Base-by-base conservation (phyloP, 495 filamentous ascomycete genomes). In the Xylaria intraflava region DNA sequence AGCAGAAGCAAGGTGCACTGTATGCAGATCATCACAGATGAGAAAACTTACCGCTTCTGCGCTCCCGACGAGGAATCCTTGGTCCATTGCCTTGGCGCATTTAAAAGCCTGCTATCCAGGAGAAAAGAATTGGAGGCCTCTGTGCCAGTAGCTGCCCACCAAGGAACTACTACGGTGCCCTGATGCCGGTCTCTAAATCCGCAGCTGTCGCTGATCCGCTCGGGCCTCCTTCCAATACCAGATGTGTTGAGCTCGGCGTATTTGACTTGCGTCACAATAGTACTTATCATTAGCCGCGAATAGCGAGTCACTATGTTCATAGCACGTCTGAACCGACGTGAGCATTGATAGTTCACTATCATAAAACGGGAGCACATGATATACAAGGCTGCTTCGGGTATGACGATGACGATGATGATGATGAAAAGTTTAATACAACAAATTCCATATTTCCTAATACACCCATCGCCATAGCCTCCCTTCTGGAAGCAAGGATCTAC, bases 1-100 rank as follows among this genome's bases (percentile, higher is more conserved):
- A 93, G 87, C 41, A 84, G 81, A 55, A 93, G 84, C 33, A 95
- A 94, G 72, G 79, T 70, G 38, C 82, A 86, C 62, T 98, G 93
- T 68, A 73, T 96, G 71, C 93, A 98, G 66, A 81, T 96, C 61
- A 95, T 98, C 69, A 87, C 87, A 41, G 92, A 95, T 58, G 91
- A 96, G 62, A 92, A 94, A 69, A 89, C 82, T 48, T 95, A 92
- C 56, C 83, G 89, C 35, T 91, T 96, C 55, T 93, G 87, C 65
- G 84, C 89, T 1, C 69, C 79, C 17, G 83, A 86, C 62, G 93
- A 98, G 69, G 91, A 96, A 58, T 71, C 78, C 17, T 72, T 97
- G 39, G 83, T 90, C 10, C 86, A 85, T 56, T 95, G 88, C 74
- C 74, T 97, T 2, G 93, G 94, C 0, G 87, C 89, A 1, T 75